Evolutionary conservation across 2,329 filamentous ascomycete genomes (phyloP), one percentile per base, ranked within the genome.

Genomic region (Penicillium paneum): DNA sequence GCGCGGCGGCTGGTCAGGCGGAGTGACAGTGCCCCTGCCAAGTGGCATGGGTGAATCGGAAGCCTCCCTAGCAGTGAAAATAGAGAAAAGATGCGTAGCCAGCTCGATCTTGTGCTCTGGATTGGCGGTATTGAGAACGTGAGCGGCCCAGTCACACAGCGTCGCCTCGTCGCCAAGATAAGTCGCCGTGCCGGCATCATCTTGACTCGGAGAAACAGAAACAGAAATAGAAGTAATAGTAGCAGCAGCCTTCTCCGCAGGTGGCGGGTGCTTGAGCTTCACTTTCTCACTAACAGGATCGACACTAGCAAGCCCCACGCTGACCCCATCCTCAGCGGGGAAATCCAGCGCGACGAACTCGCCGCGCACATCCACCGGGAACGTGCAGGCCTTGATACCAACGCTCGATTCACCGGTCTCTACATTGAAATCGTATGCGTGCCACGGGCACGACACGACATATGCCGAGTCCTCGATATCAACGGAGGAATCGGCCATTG

Each of bases 401-500:
- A 77, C 74, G 56, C 76, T 79, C 7, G 76, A 79, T 64, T 78
- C 74, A 50, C 76, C 76, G 0, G 76, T 78, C 63, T 78, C 75
- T 53, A 78, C 74, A 52, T 78, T 78, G 57, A 79, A 79, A 60
- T 79, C 76, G 59, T 79, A 79, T 2, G 76, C 76, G 62, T 79
- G 76, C 76, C 76, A 79, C 13, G 76, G 76, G 55, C 76, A 79
- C 1, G 76, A 78, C 17, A 71, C 76, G 24, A 79, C 64, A 56
- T 79, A 79, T 1, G 75, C 74, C 0, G 76, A 78, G 54, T 79
- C 76, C 54, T 79, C 76, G 49, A 79, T 79, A 50, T 79, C 76
- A 24, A 79, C 71, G 8, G 73, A 69, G 0, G 76, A 75, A 17
- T 78, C 75, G 6, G 71, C 64, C 76, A 79, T 77, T 0, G 76